Conservation (phyloP, 164 flowering plant genomes). For the Vitis cinerea region DNA sequence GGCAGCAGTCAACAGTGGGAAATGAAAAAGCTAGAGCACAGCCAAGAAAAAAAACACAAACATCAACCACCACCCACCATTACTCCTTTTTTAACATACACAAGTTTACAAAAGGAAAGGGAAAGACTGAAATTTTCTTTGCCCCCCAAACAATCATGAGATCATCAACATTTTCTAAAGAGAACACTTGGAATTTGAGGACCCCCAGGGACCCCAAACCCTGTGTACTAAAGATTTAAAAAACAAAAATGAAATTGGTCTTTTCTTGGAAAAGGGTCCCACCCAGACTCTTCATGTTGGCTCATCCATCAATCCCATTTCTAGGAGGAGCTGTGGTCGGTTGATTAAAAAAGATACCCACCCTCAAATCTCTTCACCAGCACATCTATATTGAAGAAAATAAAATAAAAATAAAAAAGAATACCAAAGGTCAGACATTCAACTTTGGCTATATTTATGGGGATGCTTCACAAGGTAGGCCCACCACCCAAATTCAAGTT, state of each 20-base stretch:
- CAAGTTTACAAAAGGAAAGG: background rate
- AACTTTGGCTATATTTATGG: conserved; percentile 4
- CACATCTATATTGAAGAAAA: conserved; percentile 7
- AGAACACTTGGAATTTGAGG: background rate
- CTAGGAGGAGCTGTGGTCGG: conserved; percentile 10
- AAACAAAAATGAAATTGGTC: background rate
- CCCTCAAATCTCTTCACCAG: conserved; percentile 16
- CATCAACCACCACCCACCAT: background rate
- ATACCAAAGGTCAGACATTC: conserved; percentile 3
- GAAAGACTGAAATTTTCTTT: background rate
- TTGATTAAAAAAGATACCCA: conserved; percentile 9
- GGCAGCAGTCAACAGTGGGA: background rate
- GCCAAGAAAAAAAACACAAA: background rate
- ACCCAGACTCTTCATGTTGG: background rate
- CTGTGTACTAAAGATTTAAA: background rate
- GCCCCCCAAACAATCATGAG: conserved; percentile 8
- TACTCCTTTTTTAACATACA: no score
- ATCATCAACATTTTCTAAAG: conserved; percentile 2
- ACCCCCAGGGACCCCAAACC: background rate
- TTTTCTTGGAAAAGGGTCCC: conserved; percentile 2
- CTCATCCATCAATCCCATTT: conserved; percentile 9
- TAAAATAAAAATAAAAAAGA: background rate
- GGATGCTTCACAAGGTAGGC: conserved; percentile 6
- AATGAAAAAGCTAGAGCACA: no score
- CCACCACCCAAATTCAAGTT: conserved; percentile 19